phyloP scores from a whole-genome alignment of 495 filamentous ascomycete species.

The Lentithecium fluviatile region DNA sequence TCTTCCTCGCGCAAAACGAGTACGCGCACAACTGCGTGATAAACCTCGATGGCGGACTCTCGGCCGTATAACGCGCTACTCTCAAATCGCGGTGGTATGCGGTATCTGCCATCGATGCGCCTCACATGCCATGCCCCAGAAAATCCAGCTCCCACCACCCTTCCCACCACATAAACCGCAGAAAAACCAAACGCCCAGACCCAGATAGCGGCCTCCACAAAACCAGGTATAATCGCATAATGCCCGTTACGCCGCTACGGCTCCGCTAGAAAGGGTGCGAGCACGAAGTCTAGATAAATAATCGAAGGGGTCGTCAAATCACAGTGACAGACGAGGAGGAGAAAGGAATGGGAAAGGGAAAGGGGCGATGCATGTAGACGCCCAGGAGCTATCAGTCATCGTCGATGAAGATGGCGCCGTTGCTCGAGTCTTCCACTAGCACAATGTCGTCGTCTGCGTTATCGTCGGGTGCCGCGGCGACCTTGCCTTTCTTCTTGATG shows the following conservation, averaged over 20 bases:
- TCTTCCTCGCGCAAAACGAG: constrained; percentile 72
- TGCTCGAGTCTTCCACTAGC: constrained; percentile 56
- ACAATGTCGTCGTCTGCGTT: constrained; percentile 49
- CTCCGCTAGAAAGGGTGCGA: no score
- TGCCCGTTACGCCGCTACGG: no score
- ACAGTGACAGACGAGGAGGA: no score
- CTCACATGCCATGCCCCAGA: no score
- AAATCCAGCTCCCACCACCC: background rate
- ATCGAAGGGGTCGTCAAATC: no score
- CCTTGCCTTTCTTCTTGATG: constrained; percentile 49
- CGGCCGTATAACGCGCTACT: constrained; percentile 46
- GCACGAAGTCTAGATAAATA: no score
- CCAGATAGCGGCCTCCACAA: no score
- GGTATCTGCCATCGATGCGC: background rate
- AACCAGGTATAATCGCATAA: no score
- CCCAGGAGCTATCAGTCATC: constrained; percentile 45
- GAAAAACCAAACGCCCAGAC: no score
- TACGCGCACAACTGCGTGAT: constrained; percentile 84
- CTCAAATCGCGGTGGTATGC: background rate
- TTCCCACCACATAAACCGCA: no score
- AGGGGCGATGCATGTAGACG: no score
- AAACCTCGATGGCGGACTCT: constrained; percentile 82
- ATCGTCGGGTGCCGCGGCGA: constrained; percentile 36
- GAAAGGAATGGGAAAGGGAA: no score
- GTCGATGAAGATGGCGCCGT: constrained; percentile 74